A percentile compares a stretch with the other conserved stretches of the same genome.
These are phyloP conservation scores for Olyra latifolia DNA, from an alignment of 176 grass and related monocot genomes.

Conservation along the genomic window DNA sequence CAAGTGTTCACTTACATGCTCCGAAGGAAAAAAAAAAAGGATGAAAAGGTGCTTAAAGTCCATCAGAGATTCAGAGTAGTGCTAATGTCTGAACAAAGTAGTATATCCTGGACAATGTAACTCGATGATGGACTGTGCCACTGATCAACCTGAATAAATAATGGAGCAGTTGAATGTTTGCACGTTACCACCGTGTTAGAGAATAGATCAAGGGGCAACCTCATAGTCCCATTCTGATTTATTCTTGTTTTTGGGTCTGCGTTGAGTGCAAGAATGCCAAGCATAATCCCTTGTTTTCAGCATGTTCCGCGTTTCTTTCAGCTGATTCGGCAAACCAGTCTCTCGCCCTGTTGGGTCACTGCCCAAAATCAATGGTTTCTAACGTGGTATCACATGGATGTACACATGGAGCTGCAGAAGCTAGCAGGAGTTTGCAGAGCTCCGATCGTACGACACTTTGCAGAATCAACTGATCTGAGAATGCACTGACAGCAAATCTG, in stretches of 20 bases:
- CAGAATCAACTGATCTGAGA: constrained; percentile 47
- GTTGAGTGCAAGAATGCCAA: not conserved
- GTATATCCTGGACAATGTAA: not conserved
- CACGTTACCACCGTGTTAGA: not conserved
- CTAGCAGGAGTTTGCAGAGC: constrained; percentile 71
- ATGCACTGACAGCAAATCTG: no score
- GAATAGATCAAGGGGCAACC: not conserved
- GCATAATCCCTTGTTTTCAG: not conserved
- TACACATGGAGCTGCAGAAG: constrained; percentile 63
- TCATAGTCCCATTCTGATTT: not conserved
- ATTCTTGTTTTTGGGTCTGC: not conserved
- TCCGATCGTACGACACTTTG: constrained; percentile 82
- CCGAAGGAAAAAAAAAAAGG: not conserved
- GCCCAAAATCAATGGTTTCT: not conserved
- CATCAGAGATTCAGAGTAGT: not conserved
- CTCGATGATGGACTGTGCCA: not conserved
- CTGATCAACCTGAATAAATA: constrained; percentile 12
- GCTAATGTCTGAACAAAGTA: constrained; percentile 9
- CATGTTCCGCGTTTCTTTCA: not conserved
- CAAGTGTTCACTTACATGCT: not conserved
- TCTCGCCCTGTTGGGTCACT: not conserved
- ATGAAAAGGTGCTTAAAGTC: not conserved
- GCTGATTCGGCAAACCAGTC: not conserved
- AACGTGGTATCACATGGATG: constrained; percentile 57
- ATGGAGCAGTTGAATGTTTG: not conserved